These are phyloP conservation scores for Daldinia bambusicola DNA, from an alignment of 495 filamentous ascomycete genomes.

Conservation along the genomic window DNA sequence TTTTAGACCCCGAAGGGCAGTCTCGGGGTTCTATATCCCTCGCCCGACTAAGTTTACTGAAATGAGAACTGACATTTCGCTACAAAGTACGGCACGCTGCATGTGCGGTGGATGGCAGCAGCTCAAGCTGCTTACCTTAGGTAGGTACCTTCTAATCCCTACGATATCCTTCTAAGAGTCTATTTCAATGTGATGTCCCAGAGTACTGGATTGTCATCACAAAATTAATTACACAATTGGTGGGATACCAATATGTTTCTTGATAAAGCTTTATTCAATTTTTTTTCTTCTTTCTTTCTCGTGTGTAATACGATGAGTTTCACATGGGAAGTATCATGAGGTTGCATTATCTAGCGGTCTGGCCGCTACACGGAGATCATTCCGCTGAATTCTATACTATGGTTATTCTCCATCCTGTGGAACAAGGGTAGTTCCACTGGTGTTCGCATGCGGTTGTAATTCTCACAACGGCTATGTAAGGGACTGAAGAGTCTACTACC, in stretches of 20 bases:
- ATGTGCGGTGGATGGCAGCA: slow-evolving; percentile 5
- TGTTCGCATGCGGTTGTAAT: slow-evolving; percentile 14
- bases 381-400: slow-evolving; percentile 15
- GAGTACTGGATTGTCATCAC: slow-evolving; percentile 3
- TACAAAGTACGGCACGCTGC: slow-evolving; percentile 15
- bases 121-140: background rate
- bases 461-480: slow-evolving; percentile 28
- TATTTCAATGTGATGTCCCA: background rate
- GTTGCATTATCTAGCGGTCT: slow-evolving; percentile 36
- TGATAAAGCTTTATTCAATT: background rate
- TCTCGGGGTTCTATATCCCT: background rate
- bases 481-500: slow-evolving; percentile 3
- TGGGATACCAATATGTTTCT: background rate
- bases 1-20: background rate
- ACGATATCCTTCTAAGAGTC: background rate
- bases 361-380: slow-evolving; percentile 21
- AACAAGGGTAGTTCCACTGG: background rate
- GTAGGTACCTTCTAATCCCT: background rate
- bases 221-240: background rate
- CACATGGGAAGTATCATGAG: slow-evolving; percentile 18
- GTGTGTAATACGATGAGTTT: slow-evolving; percentile 12
- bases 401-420: background rate
- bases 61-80: background rate
- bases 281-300: background rate
- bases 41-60: slow-evolving; percentile 18